These are phyloP conservation scores for Starmerella potacharoeniae DNA, from an alignment of 805 yeast species.

Conservation along the genomic window DNA sequence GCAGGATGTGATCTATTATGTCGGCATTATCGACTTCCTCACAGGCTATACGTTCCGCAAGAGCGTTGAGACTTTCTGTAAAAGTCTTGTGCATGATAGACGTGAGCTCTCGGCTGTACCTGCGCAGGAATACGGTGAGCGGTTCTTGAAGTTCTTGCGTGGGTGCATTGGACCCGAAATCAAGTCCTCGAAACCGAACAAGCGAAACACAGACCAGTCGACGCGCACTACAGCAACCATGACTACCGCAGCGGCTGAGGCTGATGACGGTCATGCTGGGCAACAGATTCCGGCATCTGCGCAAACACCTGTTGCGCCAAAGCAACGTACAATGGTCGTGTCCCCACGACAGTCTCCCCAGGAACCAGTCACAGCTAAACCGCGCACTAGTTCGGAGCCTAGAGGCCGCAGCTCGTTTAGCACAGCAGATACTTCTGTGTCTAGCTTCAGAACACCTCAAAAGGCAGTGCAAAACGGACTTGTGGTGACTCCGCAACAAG, in stretches of 20 bases:
- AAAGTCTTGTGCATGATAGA: constrained; percentile 58
- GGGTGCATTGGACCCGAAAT: constrained; percentile 22
- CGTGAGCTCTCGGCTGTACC: constrained; percentile 79
- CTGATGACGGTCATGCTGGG: background rate
- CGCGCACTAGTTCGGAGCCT: background rate
- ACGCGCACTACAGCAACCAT: background rate
- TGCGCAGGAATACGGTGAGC: constrained; percentile 75
- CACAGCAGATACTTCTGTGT: background rate
- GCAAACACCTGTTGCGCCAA: background rate
- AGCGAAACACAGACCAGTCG: constrained; percentile 7
- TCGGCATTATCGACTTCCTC: constrained; percentile 90
- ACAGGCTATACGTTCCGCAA: constrained; percentile 53
- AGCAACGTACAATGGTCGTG: background rate
- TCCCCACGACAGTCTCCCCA: background rate
- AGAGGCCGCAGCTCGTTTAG: background rate
- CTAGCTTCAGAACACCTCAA: background rate
- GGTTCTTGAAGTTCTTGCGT: constrained; percentile 62
- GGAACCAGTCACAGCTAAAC: background rate
- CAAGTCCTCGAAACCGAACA: constrained; percentile 6
- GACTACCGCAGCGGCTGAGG: background rate
- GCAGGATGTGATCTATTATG: constrained; percentile 59
- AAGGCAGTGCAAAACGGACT: background rate
- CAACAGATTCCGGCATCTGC: background rate
- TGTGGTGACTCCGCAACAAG: background rate
- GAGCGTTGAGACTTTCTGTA: constrained; percentile 73